Evolutionary conservation across 805 yeast species (phyloP).

Genomic region (Brettanomyces nanus): DNA sequence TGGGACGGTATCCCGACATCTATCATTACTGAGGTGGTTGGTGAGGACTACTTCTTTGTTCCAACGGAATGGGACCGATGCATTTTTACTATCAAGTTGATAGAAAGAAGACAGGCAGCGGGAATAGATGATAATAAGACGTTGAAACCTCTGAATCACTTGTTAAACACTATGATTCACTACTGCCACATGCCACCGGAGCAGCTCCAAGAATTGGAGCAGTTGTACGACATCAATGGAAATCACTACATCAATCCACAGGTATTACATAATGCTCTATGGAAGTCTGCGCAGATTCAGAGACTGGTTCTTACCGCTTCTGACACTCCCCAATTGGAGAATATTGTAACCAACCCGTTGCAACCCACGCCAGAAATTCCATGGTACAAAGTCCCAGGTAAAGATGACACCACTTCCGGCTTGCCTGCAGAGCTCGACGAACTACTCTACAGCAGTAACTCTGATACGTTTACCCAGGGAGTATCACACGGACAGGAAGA

Average conservation of each 20-base stretch:
- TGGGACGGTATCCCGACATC: slow-evolving; percentile 41
- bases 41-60: slow-evolving; percentile 43
- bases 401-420: slow-evolving; percentile 41
- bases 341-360: slow-evolving; percentile 17
- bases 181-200: slow-evolving; percentile 43
- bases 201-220: slow-evolving; percentile 36
- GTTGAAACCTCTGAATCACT: slow-evolving; percentile 20
- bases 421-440: slow-evolving; percentile 30
- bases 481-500: slow-evolving; percentile 9
- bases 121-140: slow-evolving; percentile 7
- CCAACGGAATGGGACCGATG: slow-evolving; percentile 52
- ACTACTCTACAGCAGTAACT: slow-evolving; percentile 5
- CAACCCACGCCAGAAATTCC: slow-evolving; percentile 23
- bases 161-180: slow-evolving; percentile 34
- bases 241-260: slow-evolving; percentile 30
- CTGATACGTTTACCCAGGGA: slow-evolving; percentile 2
- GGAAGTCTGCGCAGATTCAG: slow-evolving; percentile 39
- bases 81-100: slow-evolving; percentile 34
- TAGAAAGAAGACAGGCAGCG: slow-evolving; percentile 26
- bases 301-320: slow-evolving; percentile 28
- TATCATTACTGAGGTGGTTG: slow-evolving; percentile 36
- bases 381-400: slow-evolving; percentile 36
- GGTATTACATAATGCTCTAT: slow-evolving; percentile 38
- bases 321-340: slow-evolving; percentile 22
- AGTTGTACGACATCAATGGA: slow-evolving; percentile 29